Evolutionary conservation across 192 early-diverging fungal species (phyloP).

Genomic region (Pecoramyces ruminantium): DNA sequence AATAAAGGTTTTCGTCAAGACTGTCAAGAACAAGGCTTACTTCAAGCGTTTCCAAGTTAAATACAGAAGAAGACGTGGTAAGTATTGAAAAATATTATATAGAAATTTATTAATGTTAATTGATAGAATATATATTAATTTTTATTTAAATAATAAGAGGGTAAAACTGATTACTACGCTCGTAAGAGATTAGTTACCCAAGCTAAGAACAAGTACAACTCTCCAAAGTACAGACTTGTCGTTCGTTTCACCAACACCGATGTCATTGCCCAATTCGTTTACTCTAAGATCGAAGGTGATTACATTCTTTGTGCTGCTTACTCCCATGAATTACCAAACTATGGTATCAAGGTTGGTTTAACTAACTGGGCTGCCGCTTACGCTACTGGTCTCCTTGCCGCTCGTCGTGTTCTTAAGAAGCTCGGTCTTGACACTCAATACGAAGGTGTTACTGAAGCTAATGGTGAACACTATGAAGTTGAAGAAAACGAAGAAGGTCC

Average conservation of each 20-base stretch:
- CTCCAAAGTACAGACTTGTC: conserved; percentile 98
- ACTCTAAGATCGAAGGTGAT: conserved; percentile 96
- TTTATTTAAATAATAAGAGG: conserved; percentile 45
- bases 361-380: conserved; percentile 99
- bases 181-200: conserved; percentile 96
- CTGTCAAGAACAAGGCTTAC: conserved; percentile 97
- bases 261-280: conserved; percentile 90
- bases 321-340: conserved; percentile 88
- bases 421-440: conserved; percentile 90
- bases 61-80: conserved; percentile 96
- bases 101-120: neutral
- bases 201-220: conserved; percentile 99
- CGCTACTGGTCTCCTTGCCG: conserved; percentile 89
- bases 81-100: conserved; percentile 6
- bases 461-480: conserved; percentile 74
- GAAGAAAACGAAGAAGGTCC: conserved; percentile 78
- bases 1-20: conserved; percentile 40
- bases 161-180: conserved; percentile 99
- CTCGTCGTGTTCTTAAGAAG: conserved; percentile 89
- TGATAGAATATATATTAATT: neutral
- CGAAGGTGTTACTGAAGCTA: conserved; percentile 53
- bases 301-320: conserved; percentile 88
- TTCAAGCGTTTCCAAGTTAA: conserved; percentile 99
- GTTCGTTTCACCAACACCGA: conserved; percentile 99
- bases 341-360: conserved; percentile 92